Percentiles rank a stretch among this genome's conserved stretches.
Evolutionary conservation across 169 alveolate species (phyloP).

Genomic region (Eimeria acervulina): DNA sequence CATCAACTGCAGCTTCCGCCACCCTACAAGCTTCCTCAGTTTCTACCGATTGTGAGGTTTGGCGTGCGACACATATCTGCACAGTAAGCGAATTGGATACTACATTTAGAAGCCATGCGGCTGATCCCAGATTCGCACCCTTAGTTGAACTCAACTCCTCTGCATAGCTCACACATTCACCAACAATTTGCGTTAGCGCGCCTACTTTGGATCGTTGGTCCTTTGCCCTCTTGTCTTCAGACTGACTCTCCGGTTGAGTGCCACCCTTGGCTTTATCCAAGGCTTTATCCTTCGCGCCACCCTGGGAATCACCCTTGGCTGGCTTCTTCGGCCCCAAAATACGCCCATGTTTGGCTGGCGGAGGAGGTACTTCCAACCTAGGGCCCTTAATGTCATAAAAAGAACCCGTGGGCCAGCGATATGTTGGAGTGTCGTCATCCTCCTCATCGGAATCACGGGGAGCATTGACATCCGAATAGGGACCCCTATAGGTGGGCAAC

Average conservation of each 20-base stretch:
- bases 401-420: background rate
- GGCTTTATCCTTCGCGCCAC: background rate
- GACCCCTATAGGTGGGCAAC: background rate
- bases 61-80: background rate
- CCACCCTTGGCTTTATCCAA: no score
- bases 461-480: background rate
- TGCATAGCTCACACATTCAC: background rate
- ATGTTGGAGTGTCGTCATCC: background rate
- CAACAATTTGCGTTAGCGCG: background rate
- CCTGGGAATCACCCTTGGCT: background rate
- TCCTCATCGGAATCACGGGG: background rate
- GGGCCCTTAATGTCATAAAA: background rate
- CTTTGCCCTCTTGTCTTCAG: background rate
- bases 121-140: background rate
- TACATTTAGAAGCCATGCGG: background rate
- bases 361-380: no score
- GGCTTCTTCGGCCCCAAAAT: background rate
- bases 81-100: background rate
- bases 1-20: background rate
- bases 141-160: background rate
- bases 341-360: no score
- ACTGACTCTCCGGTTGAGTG: background rate
- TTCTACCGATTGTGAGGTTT: no score
- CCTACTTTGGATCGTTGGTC: background rate
- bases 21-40: background rate